Conservation (phyloP, 805 yeast genomes). For the Pichia cabralensis region DNA sequence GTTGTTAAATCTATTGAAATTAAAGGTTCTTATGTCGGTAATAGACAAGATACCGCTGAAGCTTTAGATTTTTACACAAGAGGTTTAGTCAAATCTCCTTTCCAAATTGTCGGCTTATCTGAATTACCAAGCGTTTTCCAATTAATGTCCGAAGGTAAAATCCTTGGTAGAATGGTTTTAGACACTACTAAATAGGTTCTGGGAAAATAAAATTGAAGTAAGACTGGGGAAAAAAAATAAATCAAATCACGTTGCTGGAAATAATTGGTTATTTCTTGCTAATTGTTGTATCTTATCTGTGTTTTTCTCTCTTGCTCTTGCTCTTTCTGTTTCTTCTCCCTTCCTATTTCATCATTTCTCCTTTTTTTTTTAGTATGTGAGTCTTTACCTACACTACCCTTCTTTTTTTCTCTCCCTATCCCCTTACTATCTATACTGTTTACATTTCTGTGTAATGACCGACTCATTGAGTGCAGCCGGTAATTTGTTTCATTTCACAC, state of each 20-base stretch:
- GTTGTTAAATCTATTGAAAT: conserved; percentile 66
- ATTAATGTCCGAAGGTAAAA: conserved; percentile 75
- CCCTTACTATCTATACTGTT: no score
- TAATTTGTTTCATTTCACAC: no score
- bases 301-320: not conserved
- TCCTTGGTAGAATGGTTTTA: conserved; percentile 82
- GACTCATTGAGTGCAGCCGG: no score
- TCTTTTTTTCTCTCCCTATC: no score
- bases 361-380: no score
- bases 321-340: not conserved
- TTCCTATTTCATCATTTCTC: not conserved
- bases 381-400: no score
- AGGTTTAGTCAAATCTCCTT: conserved; percentile 55
- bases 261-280: no score
- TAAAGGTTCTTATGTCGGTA: conserved; percentile 81
- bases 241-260: no score
- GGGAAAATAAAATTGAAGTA: no score
- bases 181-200: conserved; percentile 57
- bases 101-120: conserved; percentile 67
- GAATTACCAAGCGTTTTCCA: conserved; percentile 59
- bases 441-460: no score
- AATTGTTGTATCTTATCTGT: not conserved
- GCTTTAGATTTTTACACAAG: conserved; percentile 62
- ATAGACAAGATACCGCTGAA: conserved; percentile 78
- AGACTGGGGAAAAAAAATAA: no score